Percentiles rank a stretch among this genome's conserved stretches.
phyloP scores from a whole-genome alignment of 2,329 filamentous ascomycete genomes.

The Ascochyta pisi region DNA sequence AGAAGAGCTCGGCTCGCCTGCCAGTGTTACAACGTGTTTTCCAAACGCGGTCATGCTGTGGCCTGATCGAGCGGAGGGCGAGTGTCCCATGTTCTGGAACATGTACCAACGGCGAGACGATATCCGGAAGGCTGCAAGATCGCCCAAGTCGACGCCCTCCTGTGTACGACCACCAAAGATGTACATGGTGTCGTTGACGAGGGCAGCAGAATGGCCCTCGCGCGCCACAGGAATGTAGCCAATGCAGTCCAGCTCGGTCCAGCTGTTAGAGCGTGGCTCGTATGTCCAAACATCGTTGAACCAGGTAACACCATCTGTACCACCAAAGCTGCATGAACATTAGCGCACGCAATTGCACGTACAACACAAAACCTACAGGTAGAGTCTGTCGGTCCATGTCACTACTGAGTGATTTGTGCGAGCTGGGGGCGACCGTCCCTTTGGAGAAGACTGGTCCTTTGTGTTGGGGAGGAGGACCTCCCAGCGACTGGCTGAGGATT shows the following conservation, averaged over 20 bases:
- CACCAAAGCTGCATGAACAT: conserved; percentile 75
- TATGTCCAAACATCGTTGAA: conserved; percentile 99
- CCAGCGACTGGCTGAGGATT: conserved; percentile 91
- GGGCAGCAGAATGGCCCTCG: conserved; percentile 90
- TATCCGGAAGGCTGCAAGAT: conserved; percentile 85
- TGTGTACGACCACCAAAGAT: conserved; percentile 96
- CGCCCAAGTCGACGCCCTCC: conserved; percentile 89
- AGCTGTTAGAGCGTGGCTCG: conserved; percentile 80
- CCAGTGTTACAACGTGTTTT: conserved; percentile 90
- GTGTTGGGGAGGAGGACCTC: conserved; percentile 85
- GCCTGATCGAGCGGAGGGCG: conserved; percentile 89
- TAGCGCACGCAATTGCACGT: conserved; percentile 10
- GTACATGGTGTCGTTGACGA: conserved; percentile 99
- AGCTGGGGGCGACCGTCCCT: conserved; percentile 68
- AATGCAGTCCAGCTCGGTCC: conserved; percentile 92
- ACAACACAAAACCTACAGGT: conserved; percentile 68
- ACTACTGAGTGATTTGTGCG: conserved; percentile 95
- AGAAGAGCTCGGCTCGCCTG: conserved; percentile 91
- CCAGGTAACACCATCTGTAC: conserved; percentile 94
- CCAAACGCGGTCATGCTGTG: conserved; percentile 97
- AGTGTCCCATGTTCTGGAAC: conserved; percentile 99
- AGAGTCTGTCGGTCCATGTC: conserved; percentile 91
- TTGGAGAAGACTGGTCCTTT: conserved; percentile 59
- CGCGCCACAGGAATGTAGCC: conserved; percentile 94
- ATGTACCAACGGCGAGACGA: conserved; percentile 95